Base-by-base conservation (phyloP, 495 filamentous ascomycete species). In the Clavariopsis aquatica region DNA sequence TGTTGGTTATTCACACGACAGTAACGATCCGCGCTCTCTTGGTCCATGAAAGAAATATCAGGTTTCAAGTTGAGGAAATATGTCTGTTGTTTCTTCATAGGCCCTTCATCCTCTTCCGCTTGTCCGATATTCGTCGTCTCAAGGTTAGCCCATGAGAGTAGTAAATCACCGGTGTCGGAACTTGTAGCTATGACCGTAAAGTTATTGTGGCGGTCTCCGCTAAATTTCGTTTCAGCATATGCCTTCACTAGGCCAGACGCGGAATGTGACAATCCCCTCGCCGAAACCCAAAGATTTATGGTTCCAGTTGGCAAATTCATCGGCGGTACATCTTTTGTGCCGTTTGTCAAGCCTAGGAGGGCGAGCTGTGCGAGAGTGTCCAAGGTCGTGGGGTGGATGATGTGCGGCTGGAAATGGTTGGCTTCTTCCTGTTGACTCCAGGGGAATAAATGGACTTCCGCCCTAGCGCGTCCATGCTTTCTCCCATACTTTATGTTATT, bases 401-500 rank as follows among this genome's bases (percentile, higher is more conserved):
- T 19, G 23, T 46, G 31, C 5, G n/a, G 6, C n/a, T 62, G 26
- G 24, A 13, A 22, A 17, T 66, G 45, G 12, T 49, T 36, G 12
- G 54, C 34, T 22, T 55, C 58, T 20, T 29, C 51, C 23, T 53
- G 51, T 36, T 53, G 26, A n/a, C 24, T 20, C 51, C 51, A 53
- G 7, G 51, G 51, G 15, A 43, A 69, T 45, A 57, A 57, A 31
- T 27, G 15, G 49, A 46, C 51, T 47, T 49, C 27, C 41, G 57
- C 60, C n/a, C 69, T 6, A 1, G 46, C 0, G 46, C 6, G 73
- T 56, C 12, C 51, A 3, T 6, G 9, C 7, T 34, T 45, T 19
- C n/a, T 57, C 0, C 68, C 69, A 15, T 70, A 66, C 8, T 22
- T 13, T 19, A 60, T 52, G 17, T n/a, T 6, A 2, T 10, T 20